These are phyloP conservation scores for Phytopythium ostracodes DNA, from an alignment of 352 stramenopile species.

Conservation along the genomic window DNA sequence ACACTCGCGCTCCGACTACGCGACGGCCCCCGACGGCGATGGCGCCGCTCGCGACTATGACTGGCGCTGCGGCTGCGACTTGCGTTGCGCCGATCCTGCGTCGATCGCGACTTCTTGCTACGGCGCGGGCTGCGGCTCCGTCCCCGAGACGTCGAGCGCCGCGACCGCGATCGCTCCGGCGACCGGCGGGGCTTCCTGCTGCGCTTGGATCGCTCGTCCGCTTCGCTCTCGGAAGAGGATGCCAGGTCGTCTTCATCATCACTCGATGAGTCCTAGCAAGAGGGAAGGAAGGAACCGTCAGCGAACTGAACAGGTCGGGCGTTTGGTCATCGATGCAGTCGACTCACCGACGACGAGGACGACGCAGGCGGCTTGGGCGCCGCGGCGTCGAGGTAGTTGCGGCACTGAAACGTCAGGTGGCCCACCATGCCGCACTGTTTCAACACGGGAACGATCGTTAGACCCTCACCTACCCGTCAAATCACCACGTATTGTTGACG, in stretches of 20 bases:
- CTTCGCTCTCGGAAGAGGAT: slow-evolving; percentile 23
- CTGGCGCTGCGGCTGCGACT: slow-evolving; percentile 26
- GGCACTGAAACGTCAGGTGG: slow-evolving; percentile 90
- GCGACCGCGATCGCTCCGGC: slow-evolving; percentile 6
- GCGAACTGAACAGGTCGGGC: background rate
- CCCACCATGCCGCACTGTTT: slow-evolving; percentile 83
- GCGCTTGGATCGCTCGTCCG: slow-evolving; percentile 15
- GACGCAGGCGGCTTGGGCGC: slow-evolving; percentile 33
- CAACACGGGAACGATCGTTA: slow-evolving; percentile 6
- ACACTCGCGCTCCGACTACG: slow-evolving; percentile 20
- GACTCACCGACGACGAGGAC: slow-evolving; percentile 33
- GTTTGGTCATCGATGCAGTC: background rate
- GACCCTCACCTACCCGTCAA: background rate
- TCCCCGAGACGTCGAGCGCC: slow-evolving; percentile 18
- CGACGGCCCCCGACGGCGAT: slow-evolving; percentile 15
- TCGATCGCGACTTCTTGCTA: slow-evolving; percentile 11
- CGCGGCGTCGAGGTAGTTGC: slow-evolving; percentile 63
- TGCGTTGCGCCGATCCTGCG: slow-evolving; percentile 19
- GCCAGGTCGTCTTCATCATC: slow-evolving; percentile 20
- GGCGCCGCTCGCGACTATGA: slow-evolving; percentile 8
- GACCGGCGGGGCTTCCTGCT: slow-evolving; percentile 15
- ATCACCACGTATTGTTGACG: background rate
- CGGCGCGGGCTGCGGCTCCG: slow-evolving; percentile 18
- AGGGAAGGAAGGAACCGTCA: background rate
- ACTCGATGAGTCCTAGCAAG: slow-evolving; percentile 32